A percentile compares a stretch with the other conserved stretches of the same genome.
phyloP scores from a whole-genome alignment of 352 stramenopile species.

The Phytophthora idaei region DNA sequence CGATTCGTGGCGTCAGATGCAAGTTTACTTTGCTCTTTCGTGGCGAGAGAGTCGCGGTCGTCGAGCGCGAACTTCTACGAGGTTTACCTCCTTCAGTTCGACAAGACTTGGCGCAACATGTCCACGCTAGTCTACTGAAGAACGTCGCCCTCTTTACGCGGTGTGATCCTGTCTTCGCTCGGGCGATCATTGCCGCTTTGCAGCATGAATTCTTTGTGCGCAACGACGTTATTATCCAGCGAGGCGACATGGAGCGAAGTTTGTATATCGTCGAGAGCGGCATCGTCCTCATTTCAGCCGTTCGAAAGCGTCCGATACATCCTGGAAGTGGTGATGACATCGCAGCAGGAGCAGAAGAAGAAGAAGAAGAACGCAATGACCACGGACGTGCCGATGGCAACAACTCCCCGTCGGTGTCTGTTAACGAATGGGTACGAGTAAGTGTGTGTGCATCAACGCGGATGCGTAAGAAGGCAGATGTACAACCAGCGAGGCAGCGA shows the following conservation, averaged over 20 bases:
- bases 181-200: constrained; percentile 64
- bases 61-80: constrained; percentile 51
- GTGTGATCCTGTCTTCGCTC: constrained; percentile 65
- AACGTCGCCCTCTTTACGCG: constrained; percentile 65
- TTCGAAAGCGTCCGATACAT: constrained; percentile 26
- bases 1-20: constrained; percentile 71
- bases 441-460: constrained; percentile 22
- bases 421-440: constrained; percentile 41
- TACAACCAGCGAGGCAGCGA: constrained; percentile 8
- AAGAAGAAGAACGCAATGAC: constrained; percentile 17
- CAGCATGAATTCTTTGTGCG: constrained; percentile 76
- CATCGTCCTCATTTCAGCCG: constrained; percentile 64
- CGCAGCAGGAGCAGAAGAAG: constrained; percentile 1
- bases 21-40: constrained; percentile 72
- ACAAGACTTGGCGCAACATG: constrained; percentile 66
- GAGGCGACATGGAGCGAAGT: constrained; percentile 60
- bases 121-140: constrained; percentile 63
- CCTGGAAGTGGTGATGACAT: background rate
- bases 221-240: constrained; percentile 77
- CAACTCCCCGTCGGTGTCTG: constrained; percentile 29
- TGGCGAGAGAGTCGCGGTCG: constrained; percentile 77
- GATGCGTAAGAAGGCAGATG: constrained; percentile 16
- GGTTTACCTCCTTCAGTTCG: constrained; percentile 56
- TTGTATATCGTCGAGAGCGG: constrained; percentile 77
- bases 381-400: constrained; percentile 1